These are phyloP conservation scores for Aechmea fasciata DNA, from an alignment of 176 grass and related monocot species.

Conservation along the genomic window DNA sequence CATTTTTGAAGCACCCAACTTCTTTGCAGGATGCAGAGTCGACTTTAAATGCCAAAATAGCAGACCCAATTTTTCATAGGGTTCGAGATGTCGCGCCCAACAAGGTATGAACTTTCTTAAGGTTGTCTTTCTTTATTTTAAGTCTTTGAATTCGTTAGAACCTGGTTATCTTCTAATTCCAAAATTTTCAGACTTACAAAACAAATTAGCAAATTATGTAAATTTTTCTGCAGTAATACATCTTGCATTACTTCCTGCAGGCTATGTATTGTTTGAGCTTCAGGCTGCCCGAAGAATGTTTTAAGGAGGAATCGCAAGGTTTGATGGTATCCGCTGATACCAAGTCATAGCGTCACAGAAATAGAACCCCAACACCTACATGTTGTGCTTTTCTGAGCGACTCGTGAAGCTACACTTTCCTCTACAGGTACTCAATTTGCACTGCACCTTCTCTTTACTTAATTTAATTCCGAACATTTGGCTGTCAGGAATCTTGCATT, in stretches of 20 bases:
- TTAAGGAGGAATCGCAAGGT: background rate
- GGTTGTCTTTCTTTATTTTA: background rate
- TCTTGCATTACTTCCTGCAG: conserved; percentile 31
- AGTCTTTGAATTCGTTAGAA: background rate
- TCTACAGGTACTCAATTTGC: background rate
- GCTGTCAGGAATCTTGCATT: background rate
- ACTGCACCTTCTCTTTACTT: background rate
- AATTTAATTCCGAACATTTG: background rate
- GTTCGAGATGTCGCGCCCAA: conserved; percentile 93
- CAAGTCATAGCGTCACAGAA: conserved; percentile 10
- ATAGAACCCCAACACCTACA: background rate
- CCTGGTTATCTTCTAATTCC: background rate
- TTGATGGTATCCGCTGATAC: conserved; percentile 1
- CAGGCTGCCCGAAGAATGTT: conserved; percentile 47
- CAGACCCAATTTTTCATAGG: conserved; percentile 61
- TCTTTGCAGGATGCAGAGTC: conserved; percentile 59
- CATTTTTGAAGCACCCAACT: background rate
- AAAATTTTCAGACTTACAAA: background rate
- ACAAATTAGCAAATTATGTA: conserved; percentile 4
- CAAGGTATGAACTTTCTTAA: conserved; percentile 44
- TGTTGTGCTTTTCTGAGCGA: background rate
- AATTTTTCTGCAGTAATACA: background rate
- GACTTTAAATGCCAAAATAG: conserved; percentile 59
- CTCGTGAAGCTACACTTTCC: too few relatives aligned
- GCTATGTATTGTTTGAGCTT: conserved; percentile 96